These are phyloP conservation scores for Plasmodium sp. DNA, from an alignment of 169 alveolate species.

Conservation along the genomic window DNA sequence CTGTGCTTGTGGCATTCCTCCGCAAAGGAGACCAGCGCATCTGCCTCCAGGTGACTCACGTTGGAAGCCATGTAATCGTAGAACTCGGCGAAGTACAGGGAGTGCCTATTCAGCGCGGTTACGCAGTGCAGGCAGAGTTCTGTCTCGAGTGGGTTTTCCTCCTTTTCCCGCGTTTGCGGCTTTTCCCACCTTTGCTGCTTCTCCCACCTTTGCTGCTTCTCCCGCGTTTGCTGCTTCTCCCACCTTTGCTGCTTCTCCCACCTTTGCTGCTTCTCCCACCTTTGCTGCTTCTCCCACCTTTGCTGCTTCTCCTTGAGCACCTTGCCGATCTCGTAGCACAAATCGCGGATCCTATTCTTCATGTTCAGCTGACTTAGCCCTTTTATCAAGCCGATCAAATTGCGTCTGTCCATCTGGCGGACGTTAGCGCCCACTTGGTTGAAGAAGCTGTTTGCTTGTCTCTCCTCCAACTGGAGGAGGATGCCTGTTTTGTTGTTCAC, in stretches of 20 bases:
- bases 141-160: neutral
- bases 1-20: conserved; percentile 33
- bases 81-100: conserved; percentile 34
- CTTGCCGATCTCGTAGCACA: conserved; percentile 30
- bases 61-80: conserved; percentile 15
- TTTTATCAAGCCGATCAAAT: neutral
- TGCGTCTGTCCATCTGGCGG: neutral
- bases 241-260: too few relatives aligned
- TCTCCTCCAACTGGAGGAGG: neutral
- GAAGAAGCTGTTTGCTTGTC: conserved; percentile 8
- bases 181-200: too few relatives aligned
- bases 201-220: too few relatives aligned
- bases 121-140: conserved; percentile 23
- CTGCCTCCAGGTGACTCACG: conserved; percentile 8
- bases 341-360: conserved; percentile 29
- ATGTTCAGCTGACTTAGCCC: neutral
- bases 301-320: neutral
- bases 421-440: neutral
- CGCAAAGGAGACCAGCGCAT: conserved; percentile 5
- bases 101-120: neutral
- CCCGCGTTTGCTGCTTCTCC: too few relatives aligned
- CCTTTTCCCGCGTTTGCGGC: too few relatives aligned
- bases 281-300: too few relatives aligned
- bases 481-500: neutral
- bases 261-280: too few relatives aligned